Percentiles rank a stretch among this genome's conserved stretches.
These are phyloP conservation scores for Pseudocercospora crystallina DNA, from an alignment of 2,329 filamentous ascomycete species.

Conservation along the genomic window DNA sequence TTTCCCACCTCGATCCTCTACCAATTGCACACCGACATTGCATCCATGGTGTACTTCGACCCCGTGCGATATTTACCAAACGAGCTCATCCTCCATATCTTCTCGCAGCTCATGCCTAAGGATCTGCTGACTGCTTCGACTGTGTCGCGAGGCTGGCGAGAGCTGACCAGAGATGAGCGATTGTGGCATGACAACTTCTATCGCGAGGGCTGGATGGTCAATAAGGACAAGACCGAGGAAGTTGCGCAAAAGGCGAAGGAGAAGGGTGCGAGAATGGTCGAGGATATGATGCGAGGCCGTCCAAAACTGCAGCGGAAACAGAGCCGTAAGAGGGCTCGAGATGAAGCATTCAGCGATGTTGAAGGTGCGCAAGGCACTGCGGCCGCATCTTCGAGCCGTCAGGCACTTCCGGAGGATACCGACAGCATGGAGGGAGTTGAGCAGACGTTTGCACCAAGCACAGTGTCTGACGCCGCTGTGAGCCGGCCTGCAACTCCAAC, in stretches of 20 bases:
- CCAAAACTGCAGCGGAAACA: constrained; percentile 19
- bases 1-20: constrained; percentile 20
- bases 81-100: constrained; percentile 86
- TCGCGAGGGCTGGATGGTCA: constrained; percentile 72
- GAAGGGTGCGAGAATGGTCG: constrained; percentile 15
- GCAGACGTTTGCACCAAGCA: not conserved
- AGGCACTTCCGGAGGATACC: too few species aligned
- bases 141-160: constrained; percentile 79
- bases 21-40: constrained; percentile 44
- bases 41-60: constrained; percentile 74
- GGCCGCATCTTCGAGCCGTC: too few species aligned
- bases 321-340: constrained; percentile 33
- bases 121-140: constrained; percentile 78
- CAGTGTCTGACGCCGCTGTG: not conserved
- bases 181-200: constrained; percentile 84
- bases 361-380: constrained; percentile 10
- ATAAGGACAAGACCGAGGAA: constrained; percentile 27
- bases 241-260: constrained; percentile 21
- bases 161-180: constrained; percentile 75
- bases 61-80: constrained; percentile 82
- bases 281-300: constrained; percentile 44
- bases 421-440: constrained; percentile 25
- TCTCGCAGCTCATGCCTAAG: constrained; percentile 78
- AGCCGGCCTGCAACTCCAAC: not conserved
- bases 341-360: constrained; percentile 35